A percentile compares a stretch with the other conserved stretches of the same genome.
These are phyloP conservation scores for Novakomyces olei DNA, from an alignment of 805 yeast genomes.

Conservation along the genomic window DNA sequence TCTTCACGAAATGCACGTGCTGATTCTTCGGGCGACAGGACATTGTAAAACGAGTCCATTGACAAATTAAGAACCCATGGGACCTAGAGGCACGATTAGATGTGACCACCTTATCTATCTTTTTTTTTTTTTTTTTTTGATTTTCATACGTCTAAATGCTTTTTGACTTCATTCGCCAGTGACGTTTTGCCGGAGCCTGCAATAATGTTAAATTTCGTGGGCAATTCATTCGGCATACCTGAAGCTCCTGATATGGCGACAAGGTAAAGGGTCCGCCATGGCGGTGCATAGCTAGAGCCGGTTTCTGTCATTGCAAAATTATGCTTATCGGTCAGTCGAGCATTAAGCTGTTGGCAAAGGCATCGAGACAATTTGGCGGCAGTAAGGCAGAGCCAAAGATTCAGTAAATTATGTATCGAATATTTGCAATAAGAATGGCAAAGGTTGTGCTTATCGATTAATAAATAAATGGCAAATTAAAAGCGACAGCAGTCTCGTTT, in stretches of 20 bases:
- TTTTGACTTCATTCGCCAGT: neutral
- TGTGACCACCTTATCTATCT: neutral
- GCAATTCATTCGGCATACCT: too few relatives aligned
- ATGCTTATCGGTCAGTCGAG: neutral
- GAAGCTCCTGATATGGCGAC: too few relatives aligned
- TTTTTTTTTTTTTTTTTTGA: neutral
- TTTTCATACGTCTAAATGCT: neutral
- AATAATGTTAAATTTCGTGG: neutral
- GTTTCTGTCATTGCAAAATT: neutral
- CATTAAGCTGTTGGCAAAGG: neutral
- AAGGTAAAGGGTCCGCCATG: too few relatives aligned
- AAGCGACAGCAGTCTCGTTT: too few relatives aligned
- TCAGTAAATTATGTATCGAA: too few relatives aligned
- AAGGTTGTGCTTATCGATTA: too few relatives aligned
- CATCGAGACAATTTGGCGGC: too few relatives aligned
- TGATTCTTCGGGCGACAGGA: conserved; percentile 40
- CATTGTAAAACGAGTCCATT: conserved; percentile 76
- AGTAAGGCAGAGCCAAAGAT: too few relatives aligned
- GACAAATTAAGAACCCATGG: conserved; percentile 73
- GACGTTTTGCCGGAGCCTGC: neutral
- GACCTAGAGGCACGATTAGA: too few relatives aligned
- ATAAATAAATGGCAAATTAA: too few relatives aligned
- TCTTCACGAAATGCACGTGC: conserved; percentile 36
- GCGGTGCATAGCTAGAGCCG: neutral
- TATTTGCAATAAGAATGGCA: too few relatives aligned